phyloP scores from a whole-genome alignment of 345 rosid genomes.

The Boechera stricta region DNA sequence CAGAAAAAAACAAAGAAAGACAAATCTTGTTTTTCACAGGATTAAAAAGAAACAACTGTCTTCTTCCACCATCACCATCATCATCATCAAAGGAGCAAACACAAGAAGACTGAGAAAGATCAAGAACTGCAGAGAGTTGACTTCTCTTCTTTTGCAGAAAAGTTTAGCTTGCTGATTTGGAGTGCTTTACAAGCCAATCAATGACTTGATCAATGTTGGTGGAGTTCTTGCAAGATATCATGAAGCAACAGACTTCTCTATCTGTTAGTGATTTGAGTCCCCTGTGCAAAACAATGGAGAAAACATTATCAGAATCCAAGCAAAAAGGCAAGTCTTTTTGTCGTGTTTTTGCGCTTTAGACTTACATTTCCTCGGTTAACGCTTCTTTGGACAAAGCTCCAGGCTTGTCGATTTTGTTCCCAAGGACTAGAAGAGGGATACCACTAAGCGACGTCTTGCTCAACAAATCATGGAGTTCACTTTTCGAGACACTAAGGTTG shows the following conservation, averaged over 20 bases:
- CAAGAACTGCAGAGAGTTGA: conserved; percentile 30
- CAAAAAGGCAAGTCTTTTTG: not conserved
- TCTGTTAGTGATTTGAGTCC: conserved; percentile 69
- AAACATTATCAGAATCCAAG: not conserved
- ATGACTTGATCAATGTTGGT: conserved; percentile 85
- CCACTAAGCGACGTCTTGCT: conserved; percentile 79
- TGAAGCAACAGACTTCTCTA: conserved; percentile 91
- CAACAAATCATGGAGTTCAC: conserved; percentile 88
- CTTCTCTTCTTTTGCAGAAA: conserved; percentile 5
- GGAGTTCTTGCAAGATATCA: conserved; percentile 97
- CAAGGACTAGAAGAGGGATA: conserved; percentile 84
- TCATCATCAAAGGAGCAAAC: conserved; percentile 38
- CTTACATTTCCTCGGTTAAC: conserved; percentile 84
- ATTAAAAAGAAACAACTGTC: conserved; percentile 11
- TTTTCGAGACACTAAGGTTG: conserved; percentile 74
- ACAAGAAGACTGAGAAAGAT: conserved; percentile 35
- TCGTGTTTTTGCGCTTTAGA: not conserved
- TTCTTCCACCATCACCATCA: conserved; percentile 30
- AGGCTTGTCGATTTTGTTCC: conserved; percentile 90
- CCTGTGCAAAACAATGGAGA: conserved; percentile 51
- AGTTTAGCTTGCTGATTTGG: conserved; percentile 64
- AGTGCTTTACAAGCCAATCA: conserved; percentile 95
- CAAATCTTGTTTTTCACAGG: conserved; percentile 36
- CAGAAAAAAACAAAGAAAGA: conserved; percentile 25
- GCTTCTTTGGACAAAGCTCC: conserved; percentile 88